Evolutionary conservation across 2,329 filamentous ascomycete genomes (phyloP).

Genomic region (Phialophora verrucosa): DNA sequence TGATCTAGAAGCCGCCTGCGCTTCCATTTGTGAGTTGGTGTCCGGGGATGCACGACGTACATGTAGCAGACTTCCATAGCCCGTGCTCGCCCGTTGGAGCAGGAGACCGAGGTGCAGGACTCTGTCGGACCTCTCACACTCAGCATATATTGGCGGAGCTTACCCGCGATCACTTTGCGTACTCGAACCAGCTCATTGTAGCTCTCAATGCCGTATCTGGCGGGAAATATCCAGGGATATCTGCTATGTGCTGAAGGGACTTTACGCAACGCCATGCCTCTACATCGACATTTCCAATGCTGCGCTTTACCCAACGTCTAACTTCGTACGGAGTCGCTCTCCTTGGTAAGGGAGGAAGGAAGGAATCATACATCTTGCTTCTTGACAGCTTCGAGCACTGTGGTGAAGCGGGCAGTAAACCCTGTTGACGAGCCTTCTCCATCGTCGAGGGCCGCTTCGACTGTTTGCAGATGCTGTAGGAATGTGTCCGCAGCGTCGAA

Average conservation of each 20-base stretch:
- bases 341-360: neutral
- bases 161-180: neutral
- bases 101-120: neutral
- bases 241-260: neutral
- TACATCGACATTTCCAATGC: slow-evolving; percentile 22
- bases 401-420: slow-evolving; percentile 29
- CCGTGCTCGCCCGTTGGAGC: too few species aligned
- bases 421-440: slow-evolving; percentile 24
- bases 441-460: slow-evolving; percentile 52
- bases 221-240: slow-evolving; percentile 3
- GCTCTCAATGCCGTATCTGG: neutral
- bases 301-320: slow-evolving; percentile 19
- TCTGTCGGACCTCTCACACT: neutral
- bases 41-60: neutral
- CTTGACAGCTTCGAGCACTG: slow-evolving; percentile 26
- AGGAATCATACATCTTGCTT: slow-evolving; percentile 9
- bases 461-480: slow-evolving; percentile 63
- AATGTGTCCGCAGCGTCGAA: slow-evolving; percentile 67
- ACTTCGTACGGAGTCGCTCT: slow-evolving; percentile 3
- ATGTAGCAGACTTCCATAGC: neutral
- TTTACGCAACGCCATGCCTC: slow-evolving; percentile 4
- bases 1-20: slow-evolving; percentile 1
- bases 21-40: neutral
- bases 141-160: neutral
- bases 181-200: neutral